A percentile compares a stretch with the other conserved stretches of the same genome.
Evolutionary conservation across 129 eudicot genomes (phyloP).

Genomic region (Chrysanthemum seticuspe): DNA sequence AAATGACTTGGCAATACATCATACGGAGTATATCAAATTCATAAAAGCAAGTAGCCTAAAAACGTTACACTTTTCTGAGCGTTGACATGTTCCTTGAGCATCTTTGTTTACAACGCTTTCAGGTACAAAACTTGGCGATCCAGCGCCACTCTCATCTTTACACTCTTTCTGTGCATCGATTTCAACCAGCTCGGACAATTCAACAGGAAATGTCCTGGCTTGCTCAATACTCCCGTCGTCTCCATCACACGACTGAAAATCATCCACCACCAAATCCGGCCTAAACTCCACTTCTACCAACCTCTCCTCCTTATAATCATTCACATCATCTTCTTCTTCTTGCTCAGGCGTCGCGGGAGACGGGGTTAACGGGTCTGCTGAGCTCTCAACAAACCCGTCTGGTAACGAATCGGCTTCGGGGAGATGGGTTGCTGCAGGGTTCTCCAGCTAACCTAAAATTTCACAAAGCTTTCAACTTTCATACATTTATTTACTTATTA

Average conservation of each 20-base stretch:
- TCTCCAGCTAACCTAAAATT: slow-evolving; percentile 50
- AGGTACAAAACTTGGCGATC: slow-evolving; percentile 25
- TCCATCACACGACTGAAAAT: slow-evolving; percentile 35
- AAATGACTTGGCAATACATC: too few relatives aligned
- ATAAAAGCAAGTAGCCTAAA: not conserved
- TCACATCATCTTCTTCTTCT: slow-evolving; percentile 40
- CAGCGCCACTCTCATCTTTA: slow-evolving; percentile 27
- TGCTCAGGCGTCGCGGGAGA: slow-evolving; percentile 30
- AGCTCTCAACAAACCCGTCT: slow-evolving; percentile 77
- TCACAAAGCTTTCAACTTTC: not conserved
- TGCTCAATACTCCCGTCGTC: slow-evolving; percentile 22
- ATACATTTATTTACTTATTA: too few relatives aligned
- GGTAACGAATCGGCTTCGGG: slow-evolving; percentile 84
- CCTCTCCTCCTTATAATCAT: slow-evolving; percentile 66
- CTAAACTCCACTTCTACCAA: slow-evolving; percentile 44
- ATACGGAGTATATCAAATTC: too few relatives aligned
- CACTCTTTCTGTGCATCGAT: slow-evolving; percentile 30
- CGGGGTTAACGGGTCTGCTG: slow-evolving; percentile 40
- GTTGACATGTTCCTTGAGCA: slow-evolving; percentile 25
- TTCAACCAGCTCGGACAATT: slow-evolving; percentile 28
- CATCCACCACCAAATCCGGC: slow-evolving; percentile 47
- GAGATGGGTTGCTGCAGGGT: slow-evolving; percentile 60
- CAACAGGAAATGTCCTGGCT: slow-evolving; percentile 38
- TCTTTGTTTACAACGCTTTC: slow-evolving; percentile 25
- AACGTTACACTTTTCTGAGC: slow-evolving; percentile 41